Evolutionary conservation across 345 rosid genomes (phyloP).

Genomic region (Syzygium grande): DNA sequence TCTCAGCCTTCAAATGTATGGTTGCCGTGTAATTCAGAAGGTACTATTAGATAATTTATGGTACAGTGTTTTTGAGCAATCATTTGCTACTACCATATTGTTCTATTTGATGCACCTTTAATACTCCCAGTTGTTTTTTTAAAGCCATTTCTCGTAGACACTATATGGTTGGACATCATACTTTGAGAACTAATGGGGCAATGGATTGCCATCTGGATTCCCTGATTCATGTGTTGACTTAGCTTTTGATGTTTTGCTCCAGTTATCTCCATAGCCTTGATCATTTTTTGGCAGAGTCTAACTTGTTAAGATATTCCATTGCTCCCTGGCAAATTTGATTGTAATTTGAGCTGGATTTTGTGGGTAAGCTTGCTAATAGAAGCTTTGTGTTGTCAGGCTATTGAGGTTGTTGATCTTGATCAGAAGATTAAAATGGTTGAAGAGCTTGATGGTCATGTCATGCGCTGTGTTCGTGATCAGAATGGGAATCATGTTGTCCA

Average conservation of each 20-base stretch:
- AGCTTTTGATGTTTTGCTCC: background rate
- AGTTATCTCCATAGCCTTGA: background rate
- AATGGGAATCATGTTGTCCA: conserved; percentile 73
- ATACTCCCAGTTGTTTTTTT: background rate
- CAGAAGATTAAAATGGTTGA: conserved; percentile 59
- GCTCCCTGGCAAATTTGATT: background rate
- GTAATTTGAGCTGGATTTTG: background rate
- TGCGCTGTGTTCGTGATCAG: conserved; percentile 68
- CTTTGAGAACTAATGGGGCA: background rate
- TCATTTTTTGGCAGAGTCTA: background rate
- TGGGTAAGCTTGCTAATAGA: background rate
- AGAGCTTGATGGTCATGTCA: conserved; percentile 50
- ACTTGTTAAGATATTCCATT: background rate
- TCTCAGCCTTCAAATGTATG: conserved; percentile 65
- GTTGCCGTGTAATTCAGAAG: conserved; percentile 69
- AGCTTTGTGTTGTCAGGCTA: conserved; percentile 28
- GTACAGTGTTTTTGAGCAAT: background rate
- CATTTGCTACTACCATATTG: background rate
- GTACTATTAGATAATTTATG: conserved; percentile 9
- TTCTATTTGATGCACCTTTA: background rate
- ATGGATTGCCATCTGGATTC: background rate
- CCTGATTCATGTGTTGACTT: background rate
- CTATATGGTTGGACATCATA: background rate
- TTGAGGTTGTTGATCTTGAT: conserved; percentile 55
- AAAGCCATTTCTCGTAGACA: background rate